Conservation (phyloP, 139 green algal genomes). For the Volvox africanus region DNA sequence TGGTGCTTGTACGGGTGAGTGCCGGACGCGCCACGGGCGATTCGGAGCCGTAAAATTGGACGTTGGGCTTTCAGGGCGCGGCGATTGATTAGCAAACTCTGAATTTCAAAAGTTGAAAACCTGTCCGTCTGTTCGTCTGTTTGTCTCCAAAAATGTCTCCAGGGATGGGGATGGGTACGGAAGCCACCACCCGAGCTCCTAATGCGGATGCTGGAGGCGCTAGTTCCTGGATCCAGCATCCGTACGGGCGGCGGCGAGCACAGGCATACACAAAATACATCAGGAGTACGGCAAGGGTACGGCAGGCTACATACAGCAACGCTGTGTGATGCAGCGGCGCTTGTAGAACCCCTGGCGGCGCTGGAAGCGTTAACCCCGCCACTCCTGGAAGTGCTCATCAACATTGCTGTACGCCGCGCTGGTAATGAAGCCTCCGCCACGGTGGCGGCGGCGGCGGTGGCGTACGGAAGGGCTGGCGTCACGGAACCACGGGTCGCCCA, state of each 20-base stretch:
- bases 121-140: no score
- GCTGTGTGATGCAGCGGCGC: neutral
- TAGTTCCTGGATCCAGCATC: neutral
- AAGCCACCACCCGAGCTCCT: neutral
- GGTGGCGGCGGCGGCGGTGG: neutral
- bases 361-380: neutral
- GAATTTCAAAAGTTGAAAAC: no score
- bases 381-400: neutral
- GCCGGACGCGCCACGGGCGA: neutral
- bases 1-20: conserved; percentile 11
- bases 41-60: no score
- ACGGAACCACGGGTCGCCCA: neutral
- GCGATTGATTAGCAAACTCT: no score
- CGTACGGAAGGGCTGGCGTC: neutral
- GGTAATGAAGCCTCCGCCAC: neutral
- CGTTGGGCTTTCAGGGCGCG: no score
- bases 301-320: conserved; percentile 24
- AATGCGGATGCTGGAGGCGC: neutral
- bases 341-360: neutral
- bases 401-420: conserved; percentile 3
- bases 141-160: neutral
- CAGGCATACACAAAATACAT: neutral
- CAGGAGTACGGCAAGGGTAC: neutral
- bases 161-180: conserved; percentile 4
- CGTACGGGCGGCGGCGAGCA: neutral